Evolutionary conservation across 345 rosid species (phyloP), one percentile per base, ranked within the genome.

Genomic region (Eucalyptus globulus): DNA sequence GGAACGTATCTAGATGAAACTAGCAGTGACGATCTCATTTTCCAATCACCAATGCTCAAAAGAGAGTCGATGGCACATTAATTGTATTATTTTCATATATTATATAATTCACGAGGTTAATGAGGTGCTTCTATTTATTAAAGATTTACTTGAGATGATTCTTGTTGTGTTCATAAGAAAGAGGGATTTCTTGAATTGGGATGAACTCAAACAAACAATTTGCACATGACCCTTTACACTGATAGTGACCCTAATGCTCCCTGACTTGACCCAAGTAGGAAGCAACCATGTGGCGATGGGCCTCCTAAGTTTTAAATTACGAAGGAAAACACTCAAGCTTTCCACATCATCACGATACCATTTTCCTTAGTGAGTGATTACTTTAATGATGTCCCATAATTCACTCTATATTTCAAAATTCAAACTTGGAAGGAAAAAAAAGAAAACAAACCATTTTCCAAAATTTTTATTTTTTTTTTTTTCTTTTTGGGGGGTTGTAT

Each of bases 1-100:
- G 40, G 11, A 31, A 3, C 6, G 0, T 8, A n/a, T 65, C 6
- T 16, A 56, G 40, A 65, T 1, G 2, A 34, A 17, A 0, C 1
- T 65, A 65, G 21, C 1, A 0, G 6, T 14, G 40, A 4, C 6
- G 2, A 4, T n/a, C 21, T 16, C 11, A 1, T 65, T n/a, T 26
- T 34, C 11, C 37, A n/a, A 65, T 7, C 31, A 8, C 76, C 5
- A n/a, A n/a, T 65, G 6, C 76, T 31, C 6, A 14, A 65, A 65
- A n/a, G 21, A 15, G 21, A 65, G 37, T 31, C 6, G 1, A 15
- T 3, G 40, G 31, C 22, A 65, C 8, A 65, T 3, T 65, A 65
- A 15, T n/a, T 16, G 2, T 65, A 31, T 65, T n/a, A 65, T 65
- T n/a, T 14, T 16, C 8, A 4, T 0, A 12, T 3, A 24, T 40